Base-by-base conservation (phyloP, 2,329 filamentous ascomycete species). In the Colletotrichum paranaense region DNA sequence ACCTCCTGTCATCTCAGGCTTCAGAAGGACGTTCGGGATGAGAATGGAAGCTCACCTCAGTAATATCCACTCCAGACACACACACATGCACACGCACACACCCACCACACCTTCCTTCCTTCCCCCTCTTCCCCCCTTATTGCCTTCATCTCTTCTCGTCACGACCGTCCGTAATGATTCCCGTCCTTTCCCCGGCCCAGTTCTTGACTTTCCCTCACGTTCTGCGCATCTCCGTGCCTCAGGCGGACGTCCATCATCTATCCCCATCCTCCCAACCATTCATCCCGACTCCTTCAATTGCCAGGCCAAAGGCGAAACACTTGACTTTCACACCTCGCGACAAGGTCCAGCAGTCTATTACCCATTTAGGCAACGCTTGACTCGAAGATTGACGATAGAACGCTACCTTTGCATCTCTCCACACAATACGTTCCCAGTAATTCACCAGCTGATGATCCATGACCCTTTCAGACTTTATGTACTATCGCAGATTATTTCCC, bases 321-420 rank as follows among this genome's bases (percentile, higher is more conserved):
- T 66, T 67, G 22, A 72, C 60, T 66, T 67, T 26, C 30, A 38
- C 67, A 55, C 30, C 42, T 73, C 60, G 67, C 57, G 67, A 73
- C 71, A 35, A 56, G 71, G 67, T 60, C 67, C 55, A 66, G 42
- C 67, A 38, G 68, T 42, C 59, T 69, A 32, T 65, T 64, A 55
- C 70, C 66, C 35, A 22, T 72, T 67, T 56, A 12, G 62, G 62
- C 68, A 70, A 67, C 67, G 71, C 67, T 73, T 73, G 67, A 72
- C 71, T 73, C 67, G 67, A 72, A 73, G 66, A 72, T 38, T 62
- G 62, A 60, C 58, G 71, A 72, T 67, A 73, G 62, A 49, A 72
- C 67, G 56, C 35, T 67, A 72, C 71, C 26, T 62, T 22, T 63
- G 12, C 22, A 35, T 24, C 53, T 62, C 30, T 60, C 53, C 49